phyloP scores from a whole-genome alignment of 2,329 filamentous ascomycete species.

The Aspergillus jensenii region DNA sequence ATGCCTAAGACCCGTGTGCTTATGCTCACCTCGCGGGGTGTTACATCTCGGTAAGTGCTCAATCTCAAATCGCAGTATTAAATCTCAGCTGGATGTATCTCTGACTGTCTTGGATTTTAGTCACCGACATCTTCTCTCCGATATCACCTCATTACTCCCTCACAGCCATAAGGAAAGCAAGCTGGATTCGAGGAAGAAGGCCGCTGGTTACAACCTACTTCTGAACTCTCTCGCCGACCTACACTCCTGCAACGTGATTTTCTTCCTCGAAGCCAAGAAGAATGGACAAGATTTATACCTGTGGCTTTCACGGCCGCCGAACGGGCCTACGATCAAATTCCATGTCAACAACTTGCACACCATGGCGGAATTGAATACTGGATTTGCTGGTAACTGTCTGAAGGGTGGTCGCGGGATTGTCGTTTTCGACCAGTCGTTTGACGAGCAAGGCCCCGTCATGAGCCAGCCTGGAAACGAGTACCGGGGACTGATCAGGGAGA shows the following conservation, averaged over 20 bases:
- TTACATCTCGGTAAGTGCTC: conserved; percentile 71
- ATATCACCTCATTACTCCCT: conserved; percentile 83
- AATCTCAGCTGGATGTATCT: background rate
- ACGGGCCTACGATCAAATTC: conserved; percentile 68
- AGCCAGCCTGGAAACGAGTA: conserved; percentile 54
- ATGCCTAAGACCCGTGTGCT: conserved; percentile 65
- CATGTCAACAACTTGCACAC: conserved; percentile 70
- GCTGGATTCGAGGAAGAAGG: conserved; percentile 86
- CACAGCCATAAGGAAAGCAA: conserved; percentile 94
- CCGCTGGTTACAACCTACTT: conserved; percentile 62
- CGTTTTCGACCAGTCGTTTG: conserved; percentile 87
- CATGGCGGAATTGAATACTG: conserved; percentile 83
- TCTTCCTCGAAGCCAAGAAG: conserved; percentile 95
- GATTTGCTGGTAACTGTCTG: conserved; percentile 91
- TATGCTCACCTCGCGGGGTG: conserved; percentile 87
- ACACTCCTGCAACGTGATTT: conserved; percentile 90
- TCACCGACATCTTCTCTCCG: conserved; percentile 89
- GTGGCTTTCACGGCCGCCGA: conserved; percentile 89
- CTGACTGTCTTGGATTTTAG: conserved; percentile 46
- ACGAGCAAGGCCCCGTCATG: conserved; percentile 71
- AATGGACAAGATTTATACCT: conserved; percentile 85
- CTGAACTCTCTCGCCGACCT: conserved; percentile 75
- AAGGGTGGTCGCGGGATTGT: conserved; percentile 90
- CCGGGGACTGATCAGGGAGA: conserved; percentile 67
- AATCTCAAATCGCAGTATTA: background rate